A percentile compares a stretch with the other conserved stretches of the same genome.
phyloP scores from a whole-genome alignment of 257 asterid genomes.

The Parsonsia alboflavescens region DNA sequence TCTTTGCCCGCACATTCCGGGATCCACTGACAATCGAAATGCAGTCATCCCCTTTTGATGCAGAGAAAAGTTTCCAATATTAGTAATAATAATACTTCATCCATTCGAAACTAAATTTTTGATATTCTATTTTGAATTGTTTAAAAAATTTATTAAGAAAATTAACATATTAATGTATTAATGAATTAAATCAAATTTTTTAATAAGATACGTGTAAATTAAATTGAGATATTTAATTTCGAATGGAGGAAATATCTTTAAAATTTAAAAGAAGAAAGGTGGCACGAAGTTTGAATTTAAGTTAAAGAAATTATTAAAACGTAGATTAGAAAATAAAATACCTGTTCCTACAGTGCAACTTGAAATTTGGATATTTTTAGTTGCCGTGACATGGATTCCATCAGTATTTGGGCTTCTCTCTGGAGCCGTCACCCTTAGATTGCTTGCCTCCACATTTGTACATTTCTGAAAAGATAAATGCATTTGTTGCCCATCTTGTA shows the following conservation, averaged over 20 bases:
- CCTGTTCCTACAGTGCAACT: conserved; percentile 57
- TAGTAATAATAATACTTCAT: neutral
- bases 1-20: conserved; percentile 34
- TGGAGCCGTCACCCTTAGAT: conserved; percentile 48
- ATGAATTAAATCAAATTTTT: too few relatives aligned
- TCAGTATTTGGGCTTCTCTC: conserved; percentile 75
- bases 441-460: conserved; percentile 39
- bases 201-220: too few relatives aligned
- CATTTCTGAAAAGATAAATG: conserved; percentile 54
- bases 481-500: conserved; percentile 65
- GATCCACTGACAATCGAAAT: conserved; percentile 71
- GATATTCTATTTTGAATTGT: too few relatives aligned
- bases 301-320: neutral
- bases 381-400: conserved; percentile 64
- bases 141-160: too few relatives aligned
- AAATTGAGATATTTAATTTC: too few relatives aligned
- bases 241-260: too few relatives aligned
- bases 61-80: neutral
- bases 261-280: too few relatives aligned
- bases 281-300: too few relatives aligned
- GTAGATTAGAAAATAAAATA: conserved; percentile 6
- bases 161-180: too few relatives aligned
- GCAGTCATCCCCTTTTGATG: conserved; percentile 72
- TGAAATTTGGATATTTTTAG: conserved; percentile 49
- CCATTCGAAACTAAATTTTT: too few relatives aligned